These are phyloP conservation scores for Aspergillus awamori DNA, from an alignment of 2,329 filamentous ascomycete species.

Conservation along the genomic window DNA sequence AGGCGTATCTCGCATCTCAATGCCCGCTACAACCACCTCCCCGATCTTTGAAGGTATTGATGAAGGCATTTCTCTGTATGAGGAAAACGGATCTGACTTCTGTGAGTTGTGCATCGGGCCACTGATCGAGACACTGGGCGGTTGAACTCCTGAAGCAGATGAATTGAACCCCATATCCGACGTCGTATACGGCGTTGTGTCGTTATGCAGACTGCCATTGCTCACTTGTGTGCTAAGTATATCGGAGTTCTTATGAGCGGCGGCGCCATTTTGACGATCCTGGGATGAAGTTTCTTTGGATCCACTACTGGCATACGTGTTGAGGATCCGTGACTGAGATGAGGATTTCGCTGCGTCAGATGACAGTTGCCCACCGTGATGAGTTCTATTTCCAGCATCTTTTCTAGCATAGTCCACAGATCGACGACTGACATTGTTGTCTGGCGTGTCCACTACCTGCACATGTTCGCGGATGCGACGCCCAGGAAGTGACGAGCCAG, in stretches of 20 bases:
- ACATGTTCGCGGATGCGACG: constrained; percentile 22
- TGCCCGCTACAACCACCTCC: background rate
- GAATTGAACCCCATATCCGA: constrained; percentile 29
- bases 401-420: constrained; percentile 3
- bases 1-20: constrained; percentile 4
- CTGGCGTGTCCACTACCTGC: constrained; percentile 40
- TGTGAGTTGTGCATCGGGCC: constrained; percentile 16
- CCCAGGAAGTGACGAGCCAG: constrained; percentile 25
- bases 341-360: constrained; percentile 32
- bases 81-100: constrained; percentile 24
- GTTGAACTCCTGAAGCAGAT: constrained; percentile 23
- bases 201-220: constrained; percentile 20
- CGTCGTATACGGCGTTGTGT: constrained; percentile 19
- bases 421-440: constrained; percentile 14
- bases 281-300: constrained; percentile 22
- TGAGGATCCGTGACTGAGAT: constrained; percentile 38
- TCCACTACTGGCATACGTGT: constrained; percentile 34
- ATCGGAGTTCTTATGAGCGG: constrained; percentile 14
- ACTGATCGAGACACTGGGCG: constrained; percentile 15
- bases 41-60: constrained; percentile 17
- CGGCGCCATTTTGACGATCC: constrained; percentile 13
- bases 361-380: constrained; percentile 19
- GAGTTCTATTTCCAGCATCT: background rate
- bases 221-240: constrained; percentile 29
- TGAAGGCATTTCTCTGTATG: constrained; percentile 22